These are phyloP conservation scores for Lupinus albus DNA, from an alignment of 306 rosid species.

Conservation along the genomic window DNA sequence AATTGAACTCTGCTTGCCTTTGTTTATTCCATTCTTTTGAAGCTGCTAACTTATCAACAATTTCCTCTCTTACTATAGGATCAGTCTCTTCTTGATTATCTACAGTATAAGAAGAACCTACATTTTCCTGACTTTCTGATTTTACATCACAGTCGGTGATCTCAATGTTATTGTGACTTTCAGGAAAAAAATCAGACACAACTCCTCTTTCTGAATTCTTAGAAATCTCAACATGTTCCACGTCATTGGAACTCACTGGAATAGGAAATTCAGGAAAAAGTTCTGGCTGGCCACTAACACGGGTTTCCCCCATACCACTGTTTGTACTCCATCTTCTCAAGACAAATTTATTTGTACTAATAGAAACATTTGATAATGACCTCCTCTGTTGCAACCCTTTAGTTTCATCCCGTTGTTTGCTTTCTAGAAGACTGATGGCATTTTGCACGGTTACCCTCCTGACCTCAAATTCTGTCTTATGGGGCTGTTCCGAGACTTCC, in stretches of 20 bases:
- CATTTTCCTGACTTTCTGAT: conserved; percentile 51
- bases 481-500: conserved; percentile 59
- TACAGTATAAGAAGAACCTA: conserved; percentile 44
- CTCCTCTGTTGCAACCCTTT: conserved; percentile 63
- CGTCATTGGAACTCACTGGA: conserved; percentile 50
- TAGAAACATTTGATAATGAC: conserved; percentile 62
- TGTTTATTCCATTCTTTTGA: conserved; percentile 75
- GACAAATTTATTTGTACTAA: conserved; percentile 74
- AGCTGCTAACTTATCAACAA: conserved; percentile 49
- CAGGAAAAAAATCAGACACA: conserved; percentile 51
- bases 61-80: conserved; percentile 48
- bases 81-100: conserved; percentile 53
- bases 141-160: conserved; percentile 45
- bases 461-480: conserved; percentile 69
- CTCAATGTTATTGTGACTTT: conserved; percentile 45
- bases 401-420: conserved; percentile 77
- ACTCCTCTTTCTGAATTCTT: conserved; percentile 45
- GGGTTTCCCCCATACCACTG: conserved; percentile 67
- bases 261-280: conserved; percentile 50
- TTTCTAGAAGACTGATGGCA: conserved; percentile 89
- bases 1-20: conserved; percentile 83
- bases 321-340: conserved; percentile 93
- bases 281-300: conserved; percentile 59
- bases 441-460: conserved; percentile 90
- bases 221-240: conserved; percentile 41